Percentiles rank a stretch among this genome's conserved stretches.
Evolutionary conservation across 495 filamentous ascomycete genomes (phyloP).

Genomic region (Symbiotaphrina buchneri): DNA sequence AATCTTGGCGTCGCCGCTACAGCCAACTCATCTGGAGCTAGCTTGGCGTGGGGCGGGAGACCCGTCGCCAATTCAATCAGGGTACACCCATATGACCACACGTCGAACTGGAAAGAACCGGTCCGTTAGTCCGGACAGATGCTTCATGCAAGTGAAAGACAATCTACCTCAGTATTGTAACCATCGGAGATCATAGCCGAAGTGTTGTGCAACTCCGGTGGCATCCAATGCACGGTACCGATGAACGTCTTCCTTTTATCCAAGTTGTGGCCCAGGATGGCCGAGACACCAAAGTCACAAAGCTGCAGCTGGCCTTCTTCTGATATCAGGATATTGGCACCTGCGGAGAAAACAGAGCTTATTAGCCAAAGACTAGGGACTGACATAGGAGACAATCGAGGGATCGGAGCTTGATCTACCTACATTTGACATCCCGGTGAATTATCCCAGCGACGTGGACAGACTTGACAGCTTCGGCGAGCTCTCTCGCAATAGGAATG

Average conservation of each 20-base stretch:
- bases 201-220: slow-evolving; percentile 51
- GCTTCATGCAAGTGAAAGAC: slow-evolving; percentile 3
- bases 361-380: not conserved
- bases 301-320: slow-evolving; percentile 75
- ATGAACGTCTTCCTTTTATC: slow-evolving; percentile 87
- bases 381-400: too few species aligned
- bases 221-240: slow-evolving; percentile 94
- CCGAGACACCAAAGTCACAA: slow-evolving; percentile 91
- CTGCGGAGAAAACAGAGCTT: slow-evolving; percentile 14
- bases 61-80: slow-evolving; percentile 83
- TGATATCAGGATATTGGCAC: slow-evolving; percentile 75
- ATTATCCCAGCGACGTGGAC: slow-evolving; percentile 31
- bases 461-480: slow-evolving; percentile 3
- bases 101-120: slow-evolving; percentile 48
- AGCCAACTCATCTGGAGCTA: slow-evolving; percentile 6
- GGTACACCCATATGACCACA: slow-evolving; percentile 89
- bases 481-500: slow-evolving; percentile 47
- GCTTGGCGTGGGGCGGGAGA: slow-evolving; percentile 42
- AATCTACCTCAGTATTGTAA: slow-evolving; percentile 37
- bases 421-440: slow-evolving; percentile 89
- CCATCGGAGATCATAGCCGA: slow-evolving; percentile 18
- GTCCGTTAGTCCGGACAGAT: not conserved
- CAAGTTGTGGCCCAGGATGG: slow-evolving; percentile 55
- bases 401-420: slow-evolving; percentile 2
- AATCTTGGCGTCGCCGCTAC: slow-evolving; percentile 31